Percentiles rank a stretch among this genome's conserved stretches.
These are phyloP conservation scores for Lonicera japonica DNA, from an alignment of 129 eudicot genomes.

Conservation along the genomic window DNA sequence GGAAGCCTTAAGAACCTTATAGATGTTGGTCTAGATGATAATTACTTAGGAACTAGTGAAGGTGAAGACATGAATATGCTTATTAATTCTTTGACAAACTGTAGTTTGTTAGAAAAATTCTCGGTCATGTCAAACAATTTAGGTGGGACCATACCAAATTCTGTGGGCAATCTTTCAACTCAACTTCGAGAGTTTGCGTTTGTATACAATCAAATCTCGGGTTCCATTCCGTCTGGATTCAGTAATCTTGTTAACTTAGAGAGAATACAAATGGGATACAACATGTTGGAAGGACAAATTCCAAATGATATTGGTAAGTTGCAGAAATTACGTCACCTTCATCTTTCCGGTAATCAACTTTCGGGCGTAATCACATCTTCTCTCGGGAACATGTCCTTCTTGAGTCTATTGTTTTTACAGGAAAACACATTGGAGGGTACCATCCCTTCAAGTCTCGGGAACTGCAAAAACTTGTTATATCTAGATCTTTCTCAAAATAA, in stretches of 20 bases:
- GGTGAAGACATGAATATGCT: background rate
- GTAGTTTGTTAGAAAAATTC: slow-evolving; percentile 1
- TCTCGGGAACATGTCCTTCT: slow-evolving; percentile 2
- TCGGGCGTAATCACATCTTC: slow-evolving; percentile 11
- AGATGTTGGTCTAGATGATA: background rate
- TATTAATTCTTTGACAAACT: slow-evolving; percentile 5
- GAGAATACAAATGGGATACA: background rate
- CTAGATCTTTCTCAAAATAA: slow-evolving; percentile 8
- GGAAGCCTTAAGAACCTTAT: background rate
- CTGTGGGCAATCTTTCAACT: slow-evolving; percentile 14
- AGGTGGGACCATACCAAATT: slow-evolving; percentile 20
- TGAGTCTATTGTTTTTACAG: background rate
- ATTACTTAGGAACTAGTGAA: slow-evolving; percentile 4
- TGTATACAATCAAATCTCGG: background rate
- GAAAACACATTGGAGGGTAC: slow-evolving; percentile 7
- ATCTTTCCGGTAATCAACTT: background rate
- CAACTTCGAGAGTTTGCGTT: background rate
- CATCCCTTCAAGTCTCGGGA: slow-evolving; percentile 8
- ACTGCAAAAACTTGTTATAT: background rate
- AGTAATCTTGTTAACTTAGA: slow-evolving; percentile 3
- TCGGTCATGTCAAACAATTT: background rate
- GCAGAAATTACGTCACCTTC: background rate
- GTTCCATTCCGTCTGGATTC: slow-evolving; percentile 9
- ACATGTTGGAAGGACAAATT: slow-evolving; percentile 4
- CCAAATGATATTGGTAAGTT: slow-evolving; percentile 13